phyloP scores from a whole-genome alignment of 1,284 basidiomycete species.

The Athelia sp. region DNA sequence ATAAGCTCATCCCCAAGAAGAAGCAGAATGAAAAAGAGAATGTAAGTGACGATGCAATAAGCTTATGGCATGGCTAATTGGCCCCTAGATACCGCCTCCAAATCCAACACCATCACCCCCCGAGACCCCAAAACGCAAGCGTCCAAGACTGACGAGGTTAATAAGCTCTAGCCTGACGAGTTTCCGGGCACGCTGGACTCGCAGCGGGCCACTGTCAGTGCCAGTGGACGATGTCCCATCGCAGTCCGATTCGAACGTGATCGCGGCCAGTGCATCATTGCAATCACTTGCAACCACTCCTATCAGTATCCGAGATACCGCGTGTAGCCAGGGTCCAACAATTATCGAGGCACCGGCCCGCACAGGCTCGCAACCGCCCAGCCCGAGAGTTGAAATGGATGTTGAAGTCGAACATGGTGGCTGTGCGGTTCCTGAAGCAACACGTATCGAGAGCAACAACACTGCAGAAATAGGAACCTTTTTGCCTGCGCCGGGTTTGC shows the following conservation, averaged over 20 bases:
- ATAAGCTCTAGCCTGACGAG: neutral
- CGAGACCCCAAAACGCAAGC: neutral
- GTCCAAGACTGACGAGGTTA: neutral
- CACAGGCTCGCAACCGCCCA: neutral
- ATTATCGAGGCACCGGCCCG: neutral
- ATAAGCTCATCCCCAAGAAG: neutral
- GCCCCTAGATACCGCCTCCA: neutral
- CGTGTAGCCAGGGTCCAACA: neutral
- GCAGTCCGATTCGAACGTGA: no score
- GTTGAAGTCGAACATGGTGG: neutral
- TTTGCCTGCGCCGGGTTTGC: neutral
- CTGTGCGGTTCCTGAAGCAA: neutral
- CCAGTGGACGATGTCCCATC: no score
- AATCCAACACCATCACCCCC: neutral
- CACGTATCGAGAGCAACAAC: no score
- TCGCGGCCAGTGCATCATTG: neutral
- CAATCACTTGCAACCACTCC: neutral
- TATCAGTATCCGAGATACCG: neutral
- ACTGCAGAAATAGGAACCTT: neutral
- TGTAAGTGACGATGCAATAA: neutral
- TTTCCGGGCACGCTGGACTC: neutral
- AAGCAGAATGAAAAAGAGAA: neutral
- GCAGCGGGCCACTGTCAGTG: no score
- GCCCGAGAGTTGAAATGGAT: neutral
- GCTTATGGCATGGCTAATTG: neutral